phyloP scores from a whole-genome alignment of 2,329 filamentous ascomycete species.

The Tympanopsis confertula region DNA sequence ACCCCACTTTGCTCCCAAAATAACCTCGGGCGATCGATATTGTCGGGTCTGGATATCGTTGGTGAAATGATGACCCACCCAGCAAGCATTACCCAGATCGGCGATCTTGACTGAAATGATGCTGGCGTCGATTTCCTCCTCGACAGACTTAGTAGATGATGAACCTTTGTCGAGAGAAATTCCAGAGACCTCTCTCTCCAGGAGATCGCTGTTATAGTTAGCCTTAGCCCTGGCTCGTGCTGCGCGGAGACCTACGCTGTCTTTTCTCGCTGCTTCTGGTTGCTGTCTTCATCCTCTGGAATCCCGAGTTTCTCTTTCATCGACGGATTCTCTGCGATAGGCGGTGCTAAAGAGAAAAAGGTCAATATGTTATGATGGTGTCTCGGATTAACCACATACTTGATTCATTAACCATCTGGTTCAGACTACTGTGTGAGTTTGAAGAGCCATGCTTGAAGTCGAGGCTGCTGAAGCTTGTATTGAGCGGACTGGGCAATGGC shows the following conservation, averaged over 20 bases:
- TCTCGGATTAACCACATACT: neutral
- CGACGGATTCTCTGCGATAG: neutral
- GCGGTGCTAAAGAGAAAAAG: neutral
- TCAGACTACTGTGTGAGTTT: neutral
- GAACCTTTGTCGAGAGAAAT: constrained; percentile 76
- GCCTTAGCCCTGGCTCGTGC: neutral
- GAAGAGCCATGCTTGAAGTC: constrained; percentile 42
- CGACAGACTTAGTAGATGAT: constrained; percentile 47
- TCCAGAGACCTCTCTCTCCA: constrained; percentile 85
- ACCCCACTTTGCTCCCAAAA: constrained; percentile 93
- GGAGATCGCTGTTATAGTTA: constrained; percentile 52
- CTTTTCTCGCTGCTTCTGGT: constrained; percentile 79
- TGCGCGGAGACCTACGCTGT: constrained; percentile 51
- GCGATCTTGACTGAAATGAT: constrained; percentile 98
- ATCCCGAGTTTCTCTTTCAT: constrained; percentile 34
- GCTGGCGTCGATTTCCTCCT: constrained; percentile 46
- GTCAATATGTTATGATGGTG: neutral
- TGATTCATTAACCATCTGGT: neutral
- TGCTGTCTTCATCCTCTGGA: constrained; percentile 36
- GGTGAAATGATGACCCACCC: constrained; percentile 97
- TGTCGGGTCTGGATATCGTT: constrained; percentile 98
- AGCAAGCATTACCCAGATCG: constrained; percentile 94
- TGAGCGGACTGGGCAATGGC: constrained; percentile 85
- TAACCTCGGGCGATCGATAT: constrained; percentile 94
- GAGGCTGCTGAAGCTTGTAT: constrained; percentile 74